phyloP scores from a whole-genome alignment of 352 stramenopile species.

The Phytophthora litchii region DNA sequence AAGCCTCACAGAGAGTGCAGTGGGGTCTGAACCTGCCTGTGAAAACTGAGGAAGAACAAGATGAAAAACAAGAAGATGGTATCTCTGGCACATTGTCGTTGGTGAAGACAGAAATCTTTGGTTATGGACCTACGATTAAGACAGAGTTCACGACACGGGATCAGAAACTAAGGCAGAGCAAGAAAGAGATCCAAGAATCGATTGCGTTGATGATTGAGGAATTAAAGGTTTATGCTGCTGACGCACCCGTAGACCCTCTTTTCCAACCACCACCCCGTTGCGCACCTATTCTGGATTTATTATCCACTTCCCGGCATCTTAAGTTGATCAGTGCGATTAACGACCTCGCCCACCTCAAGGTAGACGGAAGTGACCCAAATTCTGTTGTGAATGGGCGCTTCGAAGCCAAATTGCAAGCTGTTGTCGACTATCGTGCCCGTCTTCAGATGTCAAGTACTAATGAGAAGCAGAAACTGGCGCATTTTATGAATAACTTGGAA shows the following conservation, averaged over 20 bases:
- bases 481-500: constrained; percentile 48
- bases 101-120: constrained; percentile 62
- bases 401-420: constrained; percentile 62
- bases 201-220: constrained; percentile 73
- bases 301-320: constrained; percentile 75
- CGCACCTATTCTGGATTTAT: constrained; percentile 63
- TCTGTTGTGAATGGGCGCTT: constrained; percentile 44
- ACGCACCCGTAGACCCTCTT: constrained; percentile 47
- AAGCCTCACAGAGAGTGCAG: constrained; percentile 76
- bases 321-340: constrained; percentile 79
- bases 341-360: constrained; percentile 67
- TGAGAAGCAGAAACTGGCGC: constrained; percentile 70
- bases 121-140: constrained; percentile 67
- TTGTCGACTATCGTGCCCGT: constrained; percentile 74
- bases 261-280: constrained; percentile 63
- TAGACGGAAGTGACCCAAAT: constrained; percentile 23
- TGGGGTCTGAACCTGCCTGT: constrained; percentile 43
- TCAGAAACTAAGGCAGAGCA: constrained; percentile 67
- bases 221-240: constrained; percentile 66
- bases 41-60: constrained; percentile 33
- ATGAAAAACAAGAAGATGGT: constrained; percentile 34
- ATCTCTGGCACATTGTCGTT: constrained; percentile 13
- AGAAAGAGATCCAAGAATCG: constrained; percentile 56
- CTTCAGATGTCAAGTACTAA: constrained; percentile 75
- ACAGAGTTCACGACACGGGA: constrained; percentile 79